Base-by-base conservation (phyloP, 306 rosid genomes). In the Fragaria ananassa region DNA sequence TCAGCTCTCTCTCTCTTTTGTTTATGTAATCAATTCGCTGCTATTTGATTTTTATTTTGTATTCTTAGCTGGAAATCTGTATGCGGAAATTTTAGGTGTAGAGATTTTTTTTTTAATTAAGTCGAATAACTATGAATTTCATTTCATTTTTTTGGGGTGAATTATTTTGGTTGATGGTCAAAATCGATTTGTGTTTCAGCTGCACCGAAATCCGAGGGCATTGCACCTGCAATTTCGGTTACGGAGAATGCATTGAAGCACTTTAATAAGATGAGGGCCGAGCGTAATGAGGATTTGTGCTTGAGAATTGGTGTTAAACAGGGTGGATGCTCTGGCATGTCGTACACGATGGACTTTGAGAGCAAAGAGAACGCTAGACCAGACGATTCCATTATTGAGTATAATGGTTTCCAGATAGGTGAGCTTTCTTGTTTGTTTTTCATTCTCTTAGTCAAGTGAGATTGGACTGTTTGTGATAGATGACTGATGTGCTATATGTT, bases 321-420 rank as follows among this genome's bases (percentile, higher is more conserved):
- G 77, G 98, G 98, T 84, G 98, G 98, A 11, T 94, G 98, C 90
- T 94, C 98, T 23, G 98, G 98, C 76, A 90, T 95, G 97, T 95
- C 98, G 50, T 95, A 95, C 85, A 83, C 90, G 4, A 92, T 95
- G 98, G 96, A 92, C 76, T 92, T 95, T 12, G 97, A 92, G 88
- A 87, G 85, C 71, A 89, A 78, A 85, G 87, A 83, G 51, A 92
- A 90, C 27, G 61, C 89, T 49, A 88, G 93, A 83, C 90, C 96
- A 3, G 93, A 90, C 64, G 98, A 95, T 77, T 95, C 98, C 58
- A 13, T 90, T 80, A 92, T 95, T 72, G 97, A 95, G 74, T 95
- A 88, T 76, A 79, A 89, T 34, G 97, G 97, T 25, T 92, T 95
- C 60, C 82, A 81, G 51, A 90, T 94, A 9, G 98, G 98, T 94